phyloP scores from a whole-genome alignment of 129 eudicot species.

The carrot (Daucus carota) region DH1_v3.0 NC_030383.2:13729501-13730000 shows the following conservation, averaged over 20 bases:
- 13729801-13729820: slow-evolving; percentile 84
- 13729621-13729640: slow-evolving; percentile 71
- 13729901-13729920: slow-evolving; percentile 79
- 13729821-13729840: slow-evolving; percentile 57
- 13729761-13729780: slow-evolving; percentile 60
- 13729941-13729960: slow-evolving; percentile 56
- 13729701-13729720: slow-evolving; percentile 58
- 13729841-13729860: slow-evolving; percentile 53
- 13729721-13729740: slow-evolving; percentile 54
- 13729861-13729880: slow-evolving; percentile 60
- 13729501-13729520: slow-evolving; percentile 70
- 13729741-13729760: slow-evolving; percentile 62
- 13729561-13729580: slow-evolving; percentile 78
- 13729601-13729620: slow-evolving; percentile 97
- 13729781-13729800: slow-evolving; percentile 47
- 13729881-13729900: slow-evolving; percentile 62
- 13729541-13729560: slow-evolving; percentile 74
- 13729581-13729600: slow-evolving; percentile 94
- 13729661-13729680: slow-evolving; percentile 46
- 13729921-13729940: slow-evolving; percentile 78
- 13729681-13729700: slow-evolving; percentile 78
- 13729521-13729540: slow-evolving; percentile 40
- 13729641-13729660: slow-evolving; percentile 85
- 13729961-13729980: slow-evolving; percentile 68
- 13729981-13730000: slow-evolving; percentile 59